A percentile compares a stretch with the other conserved stretches of the same genome.
These are phyloP conservation scores for Oehlia diaphana DNA, from an alignment of 192 early-diverging fungal genomes.

Conservation along the genomic window DNA sequence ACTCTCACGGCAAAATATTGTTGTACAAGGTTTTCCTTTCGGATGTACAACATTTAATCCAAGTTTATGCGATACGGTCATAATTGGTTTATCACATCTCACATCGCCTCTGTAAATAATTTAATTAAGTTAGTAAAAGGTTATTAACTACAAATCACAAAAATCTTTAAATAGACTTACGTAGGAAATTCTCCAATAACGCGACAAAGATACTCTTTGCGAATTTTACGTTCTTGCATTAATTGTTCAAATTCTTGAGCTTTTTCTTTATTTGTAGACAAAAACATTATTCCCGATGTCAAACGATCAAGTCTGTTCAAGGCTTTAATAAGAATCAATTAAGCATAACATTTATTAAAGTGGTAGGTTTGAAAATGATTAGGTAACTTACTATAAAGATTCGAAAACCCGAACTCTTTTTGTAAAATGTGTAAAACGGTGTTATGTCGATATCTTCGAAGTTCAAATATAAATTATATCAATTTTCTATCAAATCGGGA, in stretches of 20 bases:
- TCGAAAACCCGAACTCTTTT: constrained; percentile 57
- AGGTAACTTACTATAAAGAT: constrained; percentile 53
- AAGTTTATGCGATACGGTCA: constrained; percentile 82
- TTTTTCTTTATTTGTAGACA: constrained; percentile 59
- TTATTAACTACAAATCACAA: neutral
- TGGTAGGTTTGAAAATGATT: neutral
- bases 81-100: constrained; percentile 79
- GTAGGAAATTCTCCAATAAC: constrained; percentile 88
- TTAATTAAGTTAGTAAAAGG: constrained; percentile 3
- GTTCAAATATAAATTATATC: constrained; percentile 29
- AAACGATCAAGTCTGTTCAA: constrained; percentile 91
- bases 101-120: constrained; percentile 48
- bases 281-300: constrained; percentile 89
- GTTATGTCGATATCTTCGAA: constrained; percentile 80
- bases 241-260: constrained; percentile 66
- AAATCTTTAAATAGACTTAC: constrained; percentile 35
- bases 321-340: constrained; percentile 45
- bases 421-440: constrained; percentile 70
- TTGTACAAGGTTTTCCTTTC: constrained; percentile 81
- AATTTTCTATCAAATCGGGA: neutral
- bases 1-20: constrained; percentile 68
- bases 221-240: constrained; percentile 66
- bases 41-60: constrained; percentile 84
- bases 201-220: constrained; percentile 87
- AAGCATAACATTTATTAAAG: constrained; percentile 25